Evolutionary conservation across 805 yeast genomes (phyloP).

Genomic region (Kluyveromyces starmeri): DNA sequence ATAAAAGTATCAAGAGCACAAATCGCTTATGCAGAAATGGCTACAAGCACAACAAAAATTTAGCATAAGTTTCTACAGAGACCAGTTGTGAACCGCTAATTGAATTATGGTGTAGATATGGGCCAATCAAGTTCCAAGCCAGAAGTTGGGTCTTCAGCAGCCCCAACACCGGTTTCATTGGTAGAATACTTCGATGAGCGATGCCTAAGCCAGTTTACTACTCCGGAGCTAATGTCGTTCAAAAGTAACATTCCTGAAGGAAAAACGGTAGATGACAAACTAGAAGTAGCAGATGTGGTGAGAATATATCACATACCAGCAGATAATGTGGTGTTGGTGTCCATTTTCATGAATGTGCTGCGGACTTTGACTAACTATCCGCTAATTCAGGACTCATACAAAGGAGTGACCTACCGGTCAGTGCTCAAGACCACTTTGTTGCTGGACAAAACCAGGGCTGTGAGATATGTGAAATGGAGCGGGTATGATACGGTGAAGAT

Average conservation of each 20-base stretch:
- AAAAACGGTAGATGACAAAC: conserved; percentile 16
- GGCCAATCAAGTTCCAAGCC: conserved; percentile 21
- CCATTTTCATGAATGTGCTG: conserved; percentile 34
- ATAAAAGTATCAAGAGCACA: too few relatives aligned
- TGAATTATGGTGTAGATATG: too few relatives aligned
- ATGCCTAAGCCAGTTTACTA: conserved; percentile 14
- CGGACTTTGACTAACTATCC: conserved; percentile 43
- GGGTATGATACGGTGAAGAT: conserved; percentile 36
- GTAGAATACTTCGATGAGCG: conserved; percentile 11
- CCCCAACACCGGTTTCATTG: conserved; percentile 10
- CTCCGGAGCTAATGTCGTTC: conserved; percentile 19
- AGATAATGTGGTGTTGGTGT: conserved; percentile 23
- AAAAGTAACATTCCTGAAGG: conserved; percentile 16
- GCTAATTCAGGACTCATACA: conserved; percentile 31
- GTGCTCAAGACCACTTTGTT: conserved; percentile 37
- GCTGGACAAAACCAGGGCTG: conserved; percentile 36
- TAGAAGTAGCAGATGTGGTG: conserved; percentile 24
- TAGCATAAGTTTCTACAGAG: too few relatives aligned
- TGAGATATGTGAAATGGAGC: conserved; percentile 27
- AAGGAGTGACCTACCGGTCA: conserved; percentile 31
- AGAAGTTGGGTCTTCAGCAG: too few relatives aligned
- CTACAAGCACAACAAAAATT: too few relatives aligned
- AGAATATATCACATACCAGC: conserved; percentile 32
- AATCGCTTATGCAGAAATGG: too few relatives aligned
- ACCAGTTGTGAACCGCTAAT: too few relatives aligned